phyloP scores from a whole-genome alignment of 345 rosid species.

The Citrus sp. region DNA sequence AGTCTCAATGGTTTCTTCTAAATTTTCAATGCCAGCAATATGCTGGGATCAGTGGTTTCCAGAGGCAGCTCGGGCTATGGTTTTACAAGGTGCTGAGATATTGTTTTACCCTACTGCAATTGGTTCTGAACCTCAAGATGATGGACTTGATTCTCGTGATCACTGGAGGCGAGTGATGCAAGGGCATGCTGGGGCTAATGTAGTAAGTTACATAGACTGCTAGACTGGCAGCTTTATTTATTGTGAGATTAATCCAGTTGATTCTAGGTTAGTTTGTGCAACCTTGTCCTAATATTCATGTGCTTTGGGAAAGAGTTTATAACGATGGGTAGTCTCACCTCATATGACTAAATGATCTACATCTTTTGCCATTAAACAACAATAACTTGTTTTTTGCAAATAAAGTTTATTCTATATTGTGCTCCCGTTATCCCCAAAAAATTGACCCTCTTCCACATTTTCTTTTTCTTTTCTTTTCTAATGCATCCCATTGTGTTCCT shows the following conservation, averaged over 20 bases:
- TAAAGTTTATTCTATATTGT: neutral
- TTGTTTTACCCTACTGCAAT: conserved; percentile 90
- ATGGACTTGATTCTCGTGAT: conserved; percentile 81
- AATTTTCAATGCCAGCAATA: conserved; percentile 49
- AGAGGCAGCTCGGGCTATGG: conserved; percentile 94
- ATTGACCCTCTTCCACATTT: neutral
- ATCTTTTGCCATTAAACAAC: neutral
- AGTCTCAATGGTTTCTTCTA: neutral
- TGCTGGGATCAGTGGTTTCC: conserved; percentile 99
- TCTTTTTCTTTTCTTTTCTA: neutral
- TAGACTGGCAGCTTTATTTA: neutral
- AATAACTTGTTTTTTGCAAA: neutral
- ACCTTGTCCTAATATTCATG: neutral
- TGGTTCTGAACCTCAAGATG: conserved; percentile 96
- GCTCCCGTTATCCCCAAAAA: neutral
- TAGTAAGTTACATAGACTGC: conserved; percentile 46
- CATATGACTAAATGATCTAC: conserved; percentile 1
- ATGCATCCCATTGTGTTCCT: neutral
- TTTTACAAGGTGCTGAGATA: conserved; percentile 84
- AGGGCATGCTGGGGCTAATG: conserved; percentile 96
- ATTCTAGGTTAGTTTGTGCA: conserved; percentile 1
- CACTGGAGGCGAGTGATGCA: conserved; percentile 97
- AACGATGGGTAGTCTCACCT: neutral
- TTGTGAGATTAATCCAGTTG: neutral
- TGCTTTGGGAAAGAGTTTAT: neutral